A percentile compares a stretch with the other conserved stretches of the same genome.
Evolutionary conservation across 176 grass and related monocot genomes (phyloP).

Genomic region (Carex pumila): DNA sequence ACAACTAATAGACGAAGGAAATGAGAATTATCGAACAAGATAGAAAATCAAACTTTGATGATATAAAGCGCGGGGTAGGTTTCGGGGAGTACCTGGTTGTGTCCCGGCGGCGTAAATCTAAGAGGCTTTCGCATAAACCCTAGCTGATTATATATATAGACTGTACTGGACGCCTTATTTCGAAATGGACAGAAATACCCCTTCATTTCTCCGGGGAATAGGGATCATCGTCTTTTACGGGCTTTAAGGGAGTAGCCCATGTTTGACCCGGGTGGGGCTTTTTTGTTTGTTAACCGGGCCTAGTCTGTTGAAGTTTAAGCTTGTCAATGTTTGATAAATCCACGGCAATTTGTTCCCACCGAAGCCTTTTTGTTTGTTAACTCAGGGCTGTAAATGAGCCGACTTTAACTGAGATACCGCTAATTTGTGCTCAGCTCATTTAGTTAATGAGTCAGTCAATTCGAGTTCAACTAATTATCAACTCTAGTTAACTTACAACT

Average conservation of each 20-base stretch:
- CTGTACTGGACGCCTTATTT: neutral
- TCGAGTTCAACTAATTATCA: too few relatives aligned
- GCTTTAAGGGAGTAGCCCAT: neutral
- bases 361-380: too few relatives aligned
- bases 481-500: too few relatives aligned
- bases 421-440: too few relatives aligned
- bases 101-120: slow-evolving; percentile 6
- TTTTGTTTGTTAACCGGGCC: neutral
- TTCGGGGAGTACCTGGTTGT: neutral
- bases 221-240: neutral
- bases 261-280: neutral
- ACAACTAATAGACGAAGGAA: neutral
- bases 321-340: too few relatives aligned
- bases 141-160: neutral
- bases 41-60: neutral
- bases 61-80: neutral
- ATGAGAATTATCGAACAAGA: neutral
- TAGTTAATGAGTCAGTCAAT: too few relatives aligned
- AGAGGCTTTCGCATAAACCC: slow-evolving; percentile 11
- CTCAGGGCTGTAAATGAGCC: too few relatives aligned
- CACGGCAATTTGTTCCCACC: too few relatives aligned
- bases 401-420: too few relatives aligned
- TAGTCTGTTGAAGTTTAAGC: too few relatives aligned
- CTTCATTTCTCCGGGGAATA: neutral
- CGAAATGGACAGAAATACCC: neutral